phyloP scores from a whole-genome alignment of 148 eudicot genomes.

The Camellia lanceoleosa region DNA sequence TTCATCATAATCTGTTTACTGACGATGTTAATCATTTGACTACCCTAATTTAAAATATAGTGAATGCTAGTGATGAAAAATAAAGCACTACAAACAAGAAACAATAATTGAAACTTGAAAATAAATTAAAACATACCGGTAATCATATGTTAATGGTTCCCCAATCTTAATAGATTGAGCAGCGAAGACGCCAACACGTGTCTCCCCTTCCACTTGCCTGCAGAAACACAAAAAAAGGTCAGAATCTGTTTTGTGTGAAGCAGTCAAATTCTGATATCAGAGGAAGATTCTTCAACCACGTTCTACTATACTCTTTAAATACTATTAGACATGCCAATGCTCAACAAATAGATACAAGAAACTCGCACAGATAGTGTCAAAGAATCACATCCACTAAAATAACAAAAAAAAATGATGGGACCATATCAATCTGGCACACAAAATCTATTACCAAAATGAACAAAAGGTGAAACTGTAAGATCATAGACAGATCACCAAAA shows the following conservation, averaged over 20 bases:
- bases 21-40: too few species aligned
- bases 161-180: constrained; percentile 63
- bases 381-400: neutral
- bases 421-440: neutral
- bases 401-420: neutral
- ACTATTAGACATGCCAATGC: neutral
- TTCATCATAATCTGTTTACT: too few species aligned
- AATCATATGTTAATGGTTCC: constrained; percentile 89
- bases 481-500: neutral
- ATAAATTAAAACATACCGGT: constrained; percentile 48
- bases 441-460: constrained; percentile 1
- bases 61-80: neutral
- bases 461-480: neutral
- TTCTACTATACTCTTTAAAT: neutral
- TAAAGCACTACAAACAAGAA: neutral
- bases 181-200: constrained; percentile 91
- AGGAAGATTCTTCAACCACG: neutral
- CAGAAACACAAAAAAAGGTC: constrained; percentile 15
- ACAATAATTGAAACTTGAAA: neutral
- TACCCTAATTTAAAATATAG: too few species aligned
- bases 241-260: neutral
- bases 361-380: neutral
- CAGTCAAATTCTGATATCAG: neutral
- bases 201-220: constrained; percentile 96
- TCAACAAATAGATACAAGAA: neutral